Conservation (phyloP, 805 yeast species). For the Starmerella roubikii region DNA sequence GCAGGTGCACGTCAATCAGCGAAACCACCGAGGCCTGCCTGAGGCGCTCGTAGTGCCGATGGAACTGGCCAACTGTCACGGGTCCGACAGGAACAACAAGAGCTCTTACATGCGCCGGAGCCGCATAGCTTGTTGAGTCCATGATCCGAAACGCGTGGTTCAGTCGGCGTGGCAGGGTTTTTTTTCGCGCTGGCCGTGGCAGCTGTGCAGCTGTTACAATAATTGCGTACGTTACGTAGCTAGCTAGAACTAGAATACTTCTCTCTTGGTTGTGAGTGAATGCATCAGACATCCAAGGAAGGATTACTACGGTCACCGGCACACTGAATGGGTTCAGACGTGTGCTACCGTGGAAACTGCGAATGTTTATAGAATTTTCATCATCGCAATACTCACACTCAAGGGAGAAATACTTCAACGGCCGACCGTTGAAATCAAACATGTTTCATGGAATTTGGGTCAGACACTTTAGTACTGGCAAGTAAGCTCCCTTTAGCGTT, state of each 20-base stretch:
- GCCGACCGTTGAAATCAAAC: background rate
- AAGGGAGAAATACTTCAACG: background rate
- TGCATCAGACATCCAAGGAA: slow-evolving; percentile 34
- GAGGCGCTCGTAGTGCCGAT: slow-evolving; percentile 33
- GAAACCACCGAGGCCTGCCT: slow-evolving; percentile 47
- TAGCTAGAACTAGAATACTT: no score
- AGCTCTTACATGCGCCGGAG: slow-evolving; percentile 54
- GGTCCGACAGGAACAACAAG: slow-evolving; percentile 55
- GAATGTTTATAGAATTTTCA: slow-evolving; percentile 29
- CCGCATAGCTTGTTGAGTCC: slow-evolving; percentile 32
- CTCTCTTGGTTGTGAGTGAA: slow-evolving; percentile 11
- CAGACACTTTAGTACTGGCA: slow-evolving; percentile 29
- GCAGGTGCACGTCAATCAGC: slow-evolving; percentile 45
- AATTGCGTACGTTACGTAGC: no score
- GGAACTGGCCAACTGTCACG: slow-evolving; percentile 33
- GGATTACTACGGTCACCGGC: slow-evolving; percentile 32
- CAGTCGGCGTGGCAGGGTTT: no score
- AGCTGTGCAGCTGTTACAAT: background rate
- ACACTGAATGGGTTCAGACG: slow-evolving; percentile 29
- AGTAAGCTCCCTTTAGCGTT: slow-evolving; percentile 24
- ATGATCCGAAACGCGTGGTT: no score
- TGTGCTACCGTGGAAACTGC: slow-evolving; percentile 35
- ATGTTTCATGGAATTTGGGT: slow-evolving; percentile 12
- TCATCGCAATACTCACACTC: slow-evolving; percentile 21
- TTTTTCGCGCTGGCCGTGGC: no score